Conservation (phyloP, 306 rosid species). For the Dalbergia cochinchinensis region DNA sequence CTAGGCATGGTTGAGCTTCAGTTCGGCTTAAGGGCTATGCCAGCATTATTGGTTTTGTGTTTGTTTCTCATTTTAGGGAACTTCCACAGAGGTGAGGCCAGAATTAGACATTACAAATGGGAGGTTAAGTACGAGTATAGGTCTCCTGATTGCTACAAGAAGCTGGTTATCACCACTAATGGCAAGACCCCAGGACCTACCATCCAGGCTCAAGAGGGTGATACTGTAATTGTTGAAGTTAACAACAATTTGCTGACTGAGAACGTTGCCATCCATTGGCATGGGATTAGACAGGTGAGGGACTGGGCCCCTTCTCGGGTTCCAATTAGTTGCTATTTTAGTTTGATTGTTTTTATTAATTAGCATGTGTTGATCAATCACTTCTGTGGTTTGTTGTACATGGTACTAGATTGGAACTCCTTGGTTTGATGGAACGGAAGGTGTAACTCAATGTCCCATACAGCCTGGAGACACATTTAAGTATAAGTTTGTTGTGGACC, state of each 20-base stretch:
- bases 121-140: constrained; percentile 71
- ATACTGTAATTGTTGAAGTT: constrained; percentile 77
- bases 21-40: constrained; percentile 16
- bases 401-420: constrained; percentile 79
- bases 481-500: constrained; percentile 82
- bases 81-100: constrained; percentile 55
- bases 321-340: too few relatives aligned
- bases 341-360: background rate
- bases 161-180: constrained; percentile 74
- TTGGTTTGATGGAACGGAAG: constrained; percentile 97
- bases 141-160: constrained; percentile 86
- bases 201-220: constrained; percentile 79
- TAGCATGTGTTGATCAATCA: background rate
- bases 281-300: constrained; percentile 82
- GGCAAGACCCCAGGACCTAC: constrained; percentile 87
- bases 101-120: constrained; percentile 69
- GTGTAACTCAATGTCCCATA: constrained; percentile 85
- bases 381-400: background rate
- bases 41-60: constrained; percentile 47
- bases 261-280: constrained; percentile 93
- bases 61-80: constrained; percentile 36
- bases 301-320: too few relatives aligned
- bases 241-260: constrained; percentile 69
- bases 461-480: constrained; percentile 80
- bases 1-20: constrained; percentile 38